Conservation (phyloP, 2,329 filamentous ascomycete species). For the Karstenula rhodostoma region DNA sequence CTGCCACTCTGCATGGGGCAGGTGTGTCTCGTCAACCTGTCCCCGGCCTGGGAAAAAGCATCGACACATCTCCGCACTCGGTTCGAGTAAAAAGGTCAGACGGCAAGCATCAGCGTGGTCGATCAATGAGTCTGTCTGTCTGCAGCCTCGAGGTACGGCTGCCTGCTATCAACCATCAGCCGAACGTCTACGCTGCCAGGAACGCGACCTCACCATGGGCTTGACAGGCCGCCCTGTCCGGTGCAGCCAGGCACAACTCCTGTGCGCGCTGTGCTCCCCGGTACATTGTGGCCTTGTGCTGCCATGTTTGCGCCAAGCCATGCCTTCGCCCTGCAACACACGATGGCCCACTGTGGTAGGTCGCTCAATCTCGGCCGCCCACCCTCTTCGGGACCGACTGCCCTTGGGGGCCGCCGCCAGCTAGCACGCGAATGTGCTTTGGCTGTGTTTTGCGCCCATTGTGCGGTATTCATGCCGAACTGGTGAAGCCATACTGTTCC, state of each 20-base stretch:
- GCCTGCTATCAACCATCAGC: conserved; percentile 15
- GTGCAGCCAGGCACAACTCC: conserved; percentile 14
- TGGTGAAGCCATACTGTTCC: conserved; percentile 1
- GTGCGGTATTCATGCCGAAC: conserved; percentile 8
- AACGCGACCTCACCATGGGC: conserved; percentile 1
- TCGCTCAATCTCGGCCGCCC: conserved; percentile 14
- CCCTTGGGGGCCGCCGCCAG: conserved; percentile 15
- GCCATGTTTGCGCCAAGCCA: conserved; percentile 22
- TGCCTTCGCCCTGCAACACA: conserved; percentile 23
- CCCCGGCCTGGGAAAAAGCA: conserved; percentile 2
- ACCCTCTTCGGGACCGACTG: conserved; percentile 11
- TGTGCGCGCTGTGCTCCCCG: conserved; percentile 23
- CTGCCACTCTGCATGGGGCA: conserved; percentile 10
- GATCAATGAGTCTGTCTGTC: conserved; percentile 19
- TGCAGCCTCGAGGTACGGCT: conserved; percentile 21
- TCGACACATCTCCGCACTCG: conserved; percentile 17
- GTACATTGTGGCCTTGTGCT: conserved; percentile 17
- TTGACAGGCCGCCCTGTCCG: conserved; percentile 9
- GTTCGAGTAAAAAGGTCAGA: conserved; percentile 24
- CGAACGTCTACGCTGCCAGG: neutral
- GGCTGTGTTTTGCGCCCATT: conserved; percentile 12
- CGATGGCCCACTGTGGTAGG: conserved; percentile 3
- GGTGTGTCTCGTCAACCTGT: conserved; percentile 4
- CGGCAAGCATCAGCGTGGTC: conserved; percentile 26
- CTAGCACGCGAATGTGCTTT: conserved; percentile 15